A percentile compares a stretch with the other conserved stretches of the same genome.
These are phyloP conservation scores for Penicillium expansum DNA, from an alignment of 2,329 filamentous ascomycete genomes.

Conservation along the genomic window DNA sequence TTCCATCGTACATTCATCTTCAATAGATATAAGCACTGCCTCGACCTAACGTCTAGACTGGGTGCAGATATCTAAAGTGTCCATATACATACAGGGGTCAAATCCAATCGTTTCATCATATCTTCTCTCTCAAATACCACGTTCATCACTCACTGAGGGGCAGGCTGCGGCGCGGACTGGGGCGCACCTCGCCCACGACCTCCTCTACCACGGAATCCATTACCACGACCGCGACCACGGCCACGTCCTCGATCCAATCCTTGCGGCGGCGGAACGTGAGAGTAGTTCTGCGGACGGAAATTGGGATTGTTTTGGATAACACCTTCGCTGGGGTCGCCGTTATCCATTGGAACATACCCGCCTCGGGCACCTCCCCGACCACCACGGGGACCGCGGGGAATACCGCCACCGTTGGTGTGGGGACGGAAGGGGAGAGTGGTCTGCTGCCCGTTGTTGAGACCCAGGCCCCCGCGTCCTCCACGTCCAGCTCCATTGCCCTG, in stretches of 20 bases:
- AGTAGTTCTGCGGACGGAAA: constrained; percentile 56
- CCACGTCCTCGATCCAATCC: constrained; percentile 40
- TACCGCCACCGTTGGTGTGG: constrained; percentile 25
- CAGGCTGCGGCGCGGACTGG: constrained; percentile 16
- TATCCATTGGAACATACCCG: constrained; percentile 46
- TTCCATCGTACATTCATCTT: constrained; percentile 8
- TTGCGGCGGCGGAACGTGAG: constrained; percentile 50
- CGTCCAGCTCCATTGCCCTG: constrained; percentile 38
- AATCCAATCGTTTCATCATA: background rate
- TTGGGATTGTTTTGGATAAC: constrained; percentile 55
- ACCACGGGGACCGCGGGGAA: constrained; percentile 24
- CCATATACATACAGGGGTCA: constrained; percentile 10
- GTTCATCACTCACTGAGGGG: constrained; percentile 6
- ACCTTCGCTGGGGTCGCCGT: constrained; percentile 52
- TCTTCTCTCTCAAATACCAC: background rate
- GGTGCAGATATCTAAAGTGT: background rate
- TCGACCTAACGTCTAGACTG: background rate
- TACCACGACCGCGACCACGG: constrained; percentile 38
- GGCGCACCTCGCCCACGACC: constrained; percentile 30
- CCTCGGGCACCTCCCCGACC: constrained; percentile 37
- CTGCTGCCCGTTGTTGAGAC: constrained; percentile 24
- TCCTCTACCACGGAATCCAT: constrained; percentile 31
- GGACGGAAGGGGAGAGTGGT: constrained; percentile 34
- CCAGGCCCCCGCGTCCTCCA: constrained; percentile 35
- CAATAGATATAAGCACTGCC: background rate